A percentile compares a stretch with the other conserved stretches of the same genome.
These are phyloP conservation scores for Clonostachys solani DNA, from an alignment of 2,329 filamentous ascomycete genomes.

Conservation along the genomic window DNA sequence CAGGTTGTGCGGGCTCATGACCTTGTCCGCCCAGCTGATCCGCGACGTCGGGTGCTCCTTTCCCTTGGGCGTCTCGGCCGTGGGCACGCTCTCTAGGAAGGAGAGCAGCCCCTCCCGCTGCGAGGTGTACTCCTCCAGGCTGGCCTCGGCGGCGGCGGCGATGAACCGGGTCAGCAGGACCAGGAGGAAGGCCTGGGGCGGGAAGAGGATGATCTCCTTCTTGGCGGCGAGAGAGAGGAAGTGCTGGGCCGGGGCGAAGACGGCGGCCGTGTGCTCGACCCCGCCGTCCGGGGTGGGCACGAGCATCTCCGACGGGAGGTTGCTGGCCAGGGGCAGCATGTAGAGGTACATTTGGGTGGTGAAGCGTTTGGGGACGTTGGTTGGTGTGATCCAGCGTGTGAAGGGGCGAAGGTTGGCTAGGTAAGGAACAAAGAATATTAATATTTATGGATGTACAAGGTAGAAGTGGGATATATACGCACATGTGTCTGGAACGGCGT, in stretches of 20 bases:
- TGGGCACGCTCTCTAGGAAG: slow-evolving; percentile 44
- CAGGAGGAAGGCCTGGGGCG: slow-evolving; percentile 80
- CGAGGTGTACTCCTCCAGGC: slow-evolving; percentile 22
- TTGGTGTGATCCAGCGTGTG: slow-evolving; percentile 87
- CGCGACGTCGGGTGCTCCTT: slow-evolving; percentile 31
- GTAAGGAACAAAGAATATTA: neutral
- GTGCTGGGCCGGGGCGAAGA: slow-evolving; percentile 64
- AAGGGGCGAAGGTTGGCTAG: slow-evolving; percentile 70
- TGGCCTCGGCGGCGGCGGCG: slow-evolving; percentile 22
- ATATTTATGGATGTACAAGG: neutral
- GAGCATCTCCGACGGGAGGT: slow-evolving; percentile 40
- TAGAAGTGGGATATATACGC: slow-evolving; percentile 12
- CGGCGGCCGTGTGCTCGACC: slow-evolving; percentile 64
- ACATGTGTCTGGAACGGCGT: slow-evolving; percentile 63
- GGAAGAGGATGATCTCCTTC: slow-evolving; percentile 78
- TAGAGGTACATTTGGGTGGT: slow-evolving; percentile 98
- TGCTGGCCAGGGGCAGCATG: slow-evolving; percentile 62
- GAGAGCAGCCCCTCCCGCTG: slow-evolving; percentile 48
- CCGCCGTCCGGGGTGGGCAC: slow-evolving; percentile 71
- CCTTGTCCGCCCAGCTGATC: slow-evolving; percentile 56
- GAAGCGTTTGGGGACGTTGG: slow-evolving; percentile 69
- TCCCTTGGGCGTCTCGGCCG: slow-evolving; percentile 31
- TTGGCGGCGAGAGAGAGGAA: slow-evolving; percentile 64
- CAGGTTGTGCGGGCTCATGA: slow-evolving; percentile 51
- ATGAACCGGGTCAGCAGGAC: slow-evolving; percentile 53